A percentile compares a stretch with the other conserved stretches of the same genome.
Evolutionary conservation across 352 stramenopile species (phyloP).

Genomic region (Phytophthora pluvialis): DNA sequence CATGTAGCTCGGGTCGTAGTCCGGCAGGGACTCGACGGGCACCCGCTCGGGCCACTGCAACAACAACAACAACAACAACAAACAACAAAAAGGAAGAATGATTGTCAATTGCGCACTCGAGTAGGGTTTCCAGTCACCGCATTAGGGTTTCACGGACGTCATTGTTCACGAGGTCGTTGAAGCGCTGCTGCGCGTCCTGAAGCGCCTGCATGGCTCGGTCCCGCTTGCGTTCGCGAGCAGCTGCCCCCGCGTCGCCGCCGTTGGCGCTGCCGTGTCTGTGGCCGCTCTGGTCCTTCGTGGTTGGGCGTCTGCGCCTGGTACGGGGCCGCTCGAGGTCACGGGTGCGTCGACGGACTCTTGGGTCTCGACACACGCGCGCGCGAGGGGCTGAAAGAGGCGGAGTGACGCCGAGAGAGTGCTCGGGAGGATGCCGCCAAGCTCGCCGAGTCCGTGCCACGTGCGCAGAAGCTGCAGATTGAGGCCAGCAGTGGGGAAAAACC

Average conservation of each 20-base stretch:
- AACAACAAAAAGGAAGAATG: no score
- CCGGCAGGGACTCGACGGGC: slow-evolving; percentile 49
- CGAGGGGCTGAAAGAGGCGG: slow-evolving; percentile 32
- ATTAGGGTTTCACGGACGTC: no score
- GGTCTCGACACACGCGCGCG: slow-evolving; percentile 13
- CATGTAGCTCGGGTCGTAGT: slow-evolving; percentile 72
- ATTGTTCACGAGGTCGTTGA: slow-evolving; percentile 81
- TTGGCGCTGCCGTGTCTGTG: slow-evolving; percentile 22
- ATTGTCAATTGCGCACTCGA: no score
- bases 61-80: no score
- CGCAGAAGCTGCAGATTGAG: slow-evolving; percentile 23
- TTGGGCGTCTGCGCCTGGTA: slow-evolving; percentile 21
- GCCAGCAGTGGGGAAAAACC: slow-evolving; percentile 2
- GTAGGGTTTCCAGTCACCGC: slow-evolving; percentile 10
- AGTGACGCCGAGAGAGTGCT: slow-evolving; percentile 18
- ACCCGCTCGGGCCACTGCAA: slow-evolving; percentile 66
- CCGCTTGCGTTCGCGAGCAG: slow-evolving; percentile 52
- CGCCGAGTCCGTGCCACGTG: slow-evolving; percentile 24
- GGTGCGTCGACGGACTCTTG: background rate
- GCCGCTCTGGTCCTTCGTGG: slow-evolving; percentile 35
- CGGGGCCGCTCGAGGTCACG: background rate
- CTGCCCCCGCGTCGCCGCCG: slow-evolving; percentile 23
- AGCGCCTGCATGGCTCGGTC: slow-evolving; percentile 73
- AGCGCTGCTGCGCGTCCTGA: slow-evolving; percentile 79
- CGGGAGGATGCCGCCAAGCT: background rate